phyloP scores from a whole-genome alignment of 2,329 filamentous ascomycete genomes.

The Teratosphaeria pseudoeucalypti region DNA sequence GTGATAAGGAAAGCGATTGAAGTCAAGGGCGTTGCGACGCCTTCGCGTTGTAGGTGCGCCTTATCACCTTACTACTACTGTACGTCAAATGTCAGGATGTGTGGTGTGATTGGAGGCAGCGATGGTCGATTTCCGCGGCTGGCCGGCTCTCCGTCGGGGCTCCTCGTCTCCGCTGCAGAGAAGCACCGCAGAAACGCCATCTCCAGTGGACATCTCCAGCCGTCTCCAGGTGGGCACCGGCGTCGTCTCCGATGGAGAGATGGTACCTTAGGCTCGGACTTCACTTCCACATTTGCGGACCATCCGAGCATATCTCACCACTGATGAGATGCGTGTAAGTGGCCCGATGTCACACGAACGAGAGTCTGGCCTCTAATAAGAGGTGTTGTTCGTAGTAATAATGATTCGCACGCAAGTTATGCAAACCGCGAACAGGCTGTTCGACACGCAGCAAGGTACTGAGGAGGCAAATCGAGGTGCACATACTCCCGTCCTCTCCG shows the following conservation, averaged over 20 bases:
- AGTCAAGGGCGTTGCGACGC: background rate
- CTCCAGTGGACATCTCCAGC: background rate
- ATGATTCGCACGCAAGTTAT: background rate
- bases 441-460: background rate
- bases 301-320: background rate
- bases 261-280: background rate
- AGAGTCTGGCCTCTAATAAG: background rate
- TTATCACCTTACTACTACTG: too few relatives aligned
- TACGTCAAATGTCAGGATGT: background rate
- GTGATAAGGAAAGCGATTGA: constrained; percentile 5
- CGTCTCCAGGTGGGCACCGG: background rate
- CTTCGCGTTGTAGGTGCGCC: background rate
- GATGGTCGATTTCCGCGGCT: background rate
- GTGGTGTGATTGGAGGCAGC: background rate
- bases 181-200: background rate
- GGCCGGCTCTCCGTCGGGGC: background rate
- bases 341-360: background rate
- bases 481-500: background rate
- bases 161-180: background rate
- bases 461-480: background rate
- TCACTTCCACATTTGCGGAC: background rate
- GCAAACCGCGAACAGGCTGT: background rate
- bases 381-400: background rate
- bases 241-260: background rate
- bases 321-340: background rate